Base-by-base conservation (phyloP, 2,329 filamentous ascomycete genomes). In the Aspergillus hiratsukae region DNA sequence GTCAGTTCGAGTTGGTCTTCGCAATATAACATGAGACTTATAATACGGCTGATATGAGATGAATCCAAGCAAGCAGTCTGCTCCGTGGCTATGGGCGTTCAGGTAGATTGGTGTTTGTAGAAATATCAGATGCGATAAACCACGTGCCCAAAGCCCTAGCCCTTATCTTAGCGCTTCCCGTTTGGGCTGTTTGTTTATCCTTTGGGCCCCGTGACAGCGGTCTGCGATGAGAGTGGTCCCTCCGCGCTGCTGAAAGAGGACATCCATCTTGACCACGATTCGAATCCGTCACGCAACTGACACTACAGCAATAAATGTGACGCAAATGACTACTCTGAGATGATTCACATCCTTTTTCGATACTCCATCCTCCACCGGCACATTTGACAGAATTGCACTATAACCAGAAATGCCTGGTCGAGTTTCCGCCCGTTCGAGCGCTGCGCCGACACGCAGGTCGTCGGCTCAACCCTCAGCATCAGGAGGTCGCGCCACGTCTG, bases 401-500 rank as follows among this genome's bases (percentile, higher is more conserved):
- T 55, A 31, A 61, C 51, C 55, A 60, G 69, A 48, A 53, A 76
- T 76, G 75, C 74, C 74, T 53, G 66, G 68, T 63, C 73, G 75
- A 67, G 66, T 72, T 60, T 67, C 71, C 64, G 70, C 72, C 62
- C 70, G 72, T 66, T 72, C 74, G 58, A 65, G 66, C 9, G 69
- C 72, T 51, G 63, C 68, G 52, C 63, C 72, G 14, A 69, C 71
- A 50, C 73, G 74, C 60, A 73, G 72, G 62, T 67, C 71, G n/a
- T 75, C 74, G 25, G 69, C 67, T 48, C 90, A 58, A 89, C 97
- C 63, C 91, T 85, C 59, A 88, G 86, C 52, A 88, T 92, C 78
- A 92, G 92, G 41, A 90, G 91, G 71, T 94, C 97, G 56, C 91
- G 94, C 79, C 94, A 67, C 65, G 21, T 75, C 72, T 31, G 71